Percentiles rank a stretch among this genome's conserved stretches.
Evolutionary conservation across 1,284 basidiomycete species (phyloP).

Genomic region (Cryptococcus floricola): DNA sequence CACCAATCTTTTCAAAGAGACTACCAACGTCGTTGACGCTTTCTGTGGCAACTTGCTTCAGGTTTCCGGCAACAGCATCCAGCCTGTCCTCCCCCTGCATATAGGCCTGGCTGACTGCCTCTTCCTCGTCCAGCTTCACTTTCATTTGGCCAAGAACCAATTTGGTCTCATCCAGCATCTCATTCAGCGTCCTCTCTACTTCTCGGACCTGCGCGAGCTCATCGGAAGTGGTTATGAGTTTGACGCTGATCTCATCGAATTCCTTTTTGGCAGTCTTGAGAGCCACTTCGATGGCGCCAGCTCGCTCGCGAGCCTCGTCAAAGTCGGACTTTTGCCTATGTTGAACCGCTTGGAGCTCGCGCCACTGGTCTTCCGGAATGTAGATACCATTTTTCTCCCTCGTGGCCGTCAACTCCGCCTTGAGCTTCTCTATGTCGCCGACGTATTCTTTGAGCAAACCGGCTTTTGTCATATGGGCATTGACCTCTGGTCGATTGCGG

Average conservation of each 20-base stretch:
- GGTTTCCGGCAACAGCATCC: constrained; percentile 64
- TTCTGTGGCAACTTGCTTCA: constrained; percentile 65
- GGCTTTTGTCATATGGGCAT: constrained; percentile 89
- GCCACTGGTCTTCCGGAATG: constrained; percentile 84
- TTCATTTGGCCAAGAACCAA: constrained; percentile 59
- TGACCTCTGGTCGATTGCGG: constrained; percentile 90
- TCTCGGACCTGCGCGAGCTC: constrained; percentile 60
- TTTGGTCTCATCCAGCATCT: constrained; percentile 58
- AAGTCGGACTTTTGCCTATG: constrained; percentile 69
- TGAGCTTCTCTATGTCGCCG: constrained; percentile 89
- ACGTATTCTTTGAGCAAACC: constrained; percentile 92
- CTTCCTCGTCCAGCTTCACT: constrained; percentile 68
- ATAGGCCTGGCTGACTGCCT: constrained; percentile 68
- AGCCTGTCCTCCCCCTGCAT: constrained; percentile 68
- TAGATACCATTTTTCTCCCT: constrained; percentile 93
- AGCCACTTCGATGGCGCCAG: constrained; percentile 77
- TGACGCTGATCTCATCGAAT: constrained; percentile 77
- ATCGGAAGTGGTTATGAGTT: constrained; percentile 68
- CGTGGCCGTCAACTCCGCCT: constrained; percentile 78
- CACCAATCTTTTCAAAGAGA: constrained; percentile 79
- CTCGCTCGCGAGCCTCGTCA: constrained; percentile 74
- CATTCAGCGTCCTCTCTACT: constrained; percentile 57
- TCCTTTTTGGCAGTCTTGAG: constrained; percentile 76
- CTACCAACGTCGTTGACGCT: constrained; percentile 68
- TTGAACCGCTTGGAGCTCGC: constrained; percentile 71